Percentiles rank a stretch among this genome's conserved stretches.
Evolutionary conservation across 2,329 filamentous ascomycete species (phyloP).

Genomic region (Coniella lustricola): DNA sequence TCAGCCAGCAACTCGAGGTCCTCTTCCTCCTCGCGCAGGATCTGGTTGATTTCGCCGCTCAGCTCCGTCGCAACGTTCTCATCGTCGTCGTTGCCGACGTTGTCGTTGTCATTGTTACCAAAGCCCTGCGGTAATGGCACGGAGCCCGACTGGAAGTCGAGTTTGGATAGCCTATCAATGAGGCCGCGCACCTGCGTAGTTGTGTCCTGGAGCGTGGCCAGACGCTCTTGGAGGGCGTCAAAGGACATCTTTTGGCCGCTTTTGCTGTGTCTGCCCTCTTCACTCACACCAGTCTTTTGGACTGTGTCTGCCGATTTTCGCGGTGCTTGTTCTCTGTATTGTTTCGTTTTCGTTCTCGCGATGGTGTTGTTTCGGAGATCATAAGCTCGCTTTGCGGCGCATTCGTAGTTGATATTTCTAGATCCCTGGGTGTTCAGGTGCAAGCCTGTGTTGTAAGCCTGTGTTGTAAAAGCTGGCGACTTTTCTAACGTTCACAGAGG

Average conservation of each 20-base stretch:
- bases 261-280: background rate
- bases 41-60: slow-evolving; percentile 70
- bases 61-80: slow-evolving; percentile 62
- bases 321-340: too few relatives aligned
- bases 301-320: too few relatives aligned
- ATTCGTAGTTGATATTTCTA: too few relatives aligned
- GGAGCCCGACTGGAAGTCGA: slow-evolving; percentile 53
- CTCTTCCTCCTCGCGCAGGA: slow-evolving; percentile 70
- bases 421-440: too few relatives aligned
- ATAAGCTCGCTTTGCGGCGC: too few relatives aligned
- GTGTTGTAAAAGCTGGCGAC: background rate
- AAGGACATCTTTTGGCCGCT: slow-evolving; percentile 46
- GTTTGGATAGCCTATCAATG: slow-evolving; percentile 50
- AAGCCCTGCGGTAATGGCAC: slow-evolving; percentile 36
- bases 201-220: slow-evolving; percentile 53
- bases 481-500: background rate
- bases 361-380: too few relatives aligned
- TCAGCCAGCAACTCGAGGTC: slow-evolving; percentile 75
- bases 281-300: too few relatives aligned
- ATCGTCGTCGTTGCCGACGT: slow-evolving; percentile 39
- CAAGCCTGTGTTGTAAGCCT: too few relatives aligned
- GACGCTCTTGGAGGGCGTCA: slow-evolving; percentile 55
- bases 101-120: slow-evolving; percentile 11
- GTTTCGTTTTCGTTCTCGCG: too few relatives aligned
- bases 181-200: slow-evolving; percentile 50